phyloP scores from a whole-genome alignment of 495 filamentous ascomycete species.

The Aspergillus cavernicola region DNA sequence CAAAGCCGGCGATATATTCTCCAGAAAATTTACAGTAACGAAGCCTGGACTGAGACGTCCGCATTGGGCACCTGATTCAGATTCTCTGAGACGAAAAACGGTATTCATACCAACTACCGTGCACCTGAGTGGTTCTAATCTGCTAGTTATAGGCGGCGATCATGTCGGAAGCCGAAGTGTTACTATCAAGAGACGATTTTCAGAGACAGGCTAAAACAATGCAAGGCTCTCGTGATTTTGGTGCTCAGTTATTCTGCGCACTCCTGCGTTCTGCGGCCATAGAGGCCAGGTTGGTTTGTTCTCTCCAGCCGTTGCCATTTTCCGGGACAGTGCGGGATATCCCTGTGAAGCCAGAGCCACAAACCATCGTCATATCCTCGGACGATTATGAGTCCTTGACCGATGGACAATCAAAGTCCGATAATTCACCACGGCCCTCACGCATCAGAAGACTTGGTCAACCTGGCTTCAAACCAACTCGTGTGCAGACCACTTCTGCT shows the following conservation, averaged over 20 bases:
- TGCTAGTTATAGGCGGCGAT: conserved; percentile 30
- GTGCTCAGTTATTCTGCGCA: conserved; percentile 86
- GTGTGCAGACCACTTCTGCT: conserved; percentile 11
- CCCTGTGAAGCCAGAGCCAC: conserved; percentile 32
- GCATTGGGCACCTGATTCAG: conserved; percentile 65
- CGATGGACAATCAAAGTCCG: conserved; percentile 19
- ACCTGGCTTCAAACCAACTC: conserved; percentile 35
- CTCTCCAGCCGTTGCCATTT: conserved; percentile 79
- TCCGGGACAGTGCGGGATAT: conserved; percentile 52
- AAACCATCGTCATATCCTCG: conserved; percentile 38
- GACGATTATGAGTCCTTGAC: conserved; percentile 33
- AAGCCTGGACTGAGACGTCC: conserved; percentile 65
- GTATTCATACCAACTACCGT: conserved; percentile 13
- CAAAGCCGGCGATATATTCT: conserved; percentile 64
- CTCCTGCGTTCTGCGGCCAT: conserved; percentile 74
- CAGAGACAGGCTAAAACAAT: conserved; percentile 58
- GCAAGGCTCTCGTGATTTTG: conserved; percentile 80
- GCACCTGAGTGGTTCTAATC: not conserved
- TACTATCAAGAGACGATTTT: conserved; percentile 67
- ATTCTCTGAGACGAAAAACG: conserved; percentile 54
- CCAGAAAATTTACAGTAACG: conserved; percentile 61
- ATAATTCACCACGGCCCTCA: conserved; percentile 15
- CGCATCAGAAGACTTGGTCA: conserved; percentile 40
- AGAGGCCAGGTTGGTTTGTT: conserved; percentile 86
- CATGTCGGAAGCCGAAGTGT: conserved; percentile 36